These are phyloP conservation scores for Saksenaea vasiformis DNA, from an alignment of 371 early-diverging fungal genomes.

Conservation along the genomic window DNA sequence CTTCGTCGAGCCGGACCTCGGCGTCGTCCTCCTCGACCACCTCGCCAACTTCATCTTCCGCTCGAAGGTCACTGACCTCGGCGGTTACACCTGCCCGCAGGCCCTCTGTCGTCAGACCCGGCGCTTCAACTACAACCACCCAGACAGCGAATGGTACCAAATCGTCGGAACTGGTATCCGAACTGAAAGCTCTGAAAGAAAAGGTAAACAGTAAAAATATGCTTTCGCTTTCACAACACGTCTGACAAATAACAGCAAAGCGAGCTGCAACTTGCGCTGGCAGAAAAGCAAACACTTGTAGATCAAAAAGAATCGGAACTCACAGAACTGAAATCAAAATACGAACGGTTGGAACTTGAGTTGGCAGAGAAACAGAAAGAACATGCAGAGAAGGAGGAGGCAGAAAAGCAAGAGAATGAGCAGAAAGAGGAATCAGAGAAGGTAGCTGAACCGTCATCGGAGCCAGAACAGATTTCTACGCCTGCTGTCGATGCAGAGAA, in stretches of 20 bases:
- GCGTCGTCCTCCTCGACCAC: slow-evolving; percentile 10
- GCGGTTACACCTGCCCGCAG: slow-evolving; percentile 3
- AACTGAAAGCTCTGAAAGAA: slow-evolving; percentile 21
- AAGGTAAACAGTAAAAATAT: slow-evolving; percentile 13
- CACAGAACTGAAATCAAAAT: slow-evolving; percentile 10
- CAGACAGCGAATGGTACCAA: slow-evolving; percentile 13
- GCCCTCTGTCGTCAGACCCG: slow-evolving; percentile 9
- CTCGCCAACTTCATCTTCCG: slow-evolving; percentile 13
- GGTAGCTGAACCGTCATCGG: neutral
- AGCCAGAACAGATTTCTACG: neutral
- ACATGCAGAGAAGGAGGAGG: neutral
- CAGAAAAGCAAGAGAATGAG: slow-evolving; percentile 2
- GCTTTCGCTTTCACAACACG: too few species aligned
- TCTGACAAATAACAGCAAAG: slow-evolving; percentile 12
- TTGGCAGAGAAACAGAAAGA: slow-evolving; percentile 3
- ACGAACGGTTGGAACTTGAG: slow-evolving; percentile 12
- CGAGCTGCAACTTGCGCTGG: slow-evolving; percentile 13
- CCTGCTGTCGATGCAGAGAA: neutral
- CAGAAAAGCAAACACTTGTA: slow-evolving; percentile 17
- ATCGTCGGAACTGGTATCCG: slow-evolving; percentile 20
- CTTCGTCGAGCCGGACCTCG: slow-evolving; percentile 13
- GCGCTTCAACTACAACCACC: slow-evolving; percentile 13
- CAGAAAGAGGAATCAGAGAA: neutral
- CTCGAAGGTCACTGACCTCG: slow-evolving; percentile 9
- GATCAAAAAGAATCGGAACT: slow-evolving; percentile 19